These are phyloP conservation scores for Debaryomyces subglobosus DNA, from an alignment of 1,139 yeast species.

Conservation along the genomic window DNA sequence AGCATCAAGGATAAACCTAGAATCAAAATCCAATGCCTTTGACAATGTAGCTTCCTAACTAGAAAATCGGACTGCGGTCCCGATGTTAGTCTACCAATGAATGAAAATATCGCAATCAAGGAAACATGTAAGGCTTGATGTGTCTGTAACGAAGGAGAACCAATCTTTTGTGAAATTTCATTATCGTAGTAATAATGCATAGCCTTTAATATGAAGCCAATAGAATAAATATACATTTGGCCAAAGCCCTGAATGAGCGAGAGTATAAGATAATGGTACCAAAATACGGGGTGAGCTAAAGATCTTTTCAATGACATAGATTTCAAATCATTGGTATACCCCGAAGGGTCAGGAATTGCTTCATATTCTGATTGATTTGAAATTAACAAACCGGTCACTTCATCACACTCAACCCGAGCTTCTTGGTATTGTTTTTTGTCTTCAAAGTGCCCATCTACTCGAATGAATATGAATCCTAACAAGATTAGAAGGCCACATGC, in stretches of 20 bases:
- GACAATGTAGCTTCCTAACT: slow-evolving; percentile 52
- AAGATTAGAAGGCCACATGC: slow-evolving; percentile 29
- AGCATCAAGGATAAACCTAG: slow-evolving; percentile 48
- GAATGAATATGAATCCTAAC: slow-evolving; percentile 33
- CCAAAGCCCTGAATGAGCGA: slow-evolving; percentile 42
- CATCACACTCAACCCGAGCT: slow-evolving; percentile 16
- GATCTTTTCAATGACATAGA: slow-evolving; percentile 21
- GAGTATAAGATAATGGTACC: slow-evolving; percentile 46
- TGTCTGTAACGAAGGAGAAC: slow-evolving; percentile 29
- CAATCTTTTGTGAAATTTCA: slow-evolving; percentile 14
- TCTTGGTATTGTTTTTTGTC: slow-evolving; percentile 10
- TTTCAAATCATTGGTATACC: slow-evolving; percentile 15
- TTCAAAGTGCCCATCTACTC: slow-evolving; percentile 34
- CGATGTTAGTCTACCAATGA: slow-evolving; percentile 65
- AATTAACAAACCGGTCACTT: slow-evolving; percentile 11
- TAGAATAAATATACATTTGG: slow-evolving; percentile 48
- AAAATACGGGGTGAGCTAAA: slow-evolving; percentile 35
- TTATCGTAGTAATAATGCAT: slow-evolving; percentile 31
- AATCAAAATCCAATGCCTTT: slow-evolving; percentile 70
- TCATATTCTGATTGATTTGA: slow-evolving; percentile 6
- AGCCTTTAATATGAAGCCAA: slow-evolving; percentile 62
- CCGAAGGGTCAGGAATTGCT: slow-evolving; percentile 2
- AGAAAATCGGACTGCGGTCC: slow-evolving; percentile 71
- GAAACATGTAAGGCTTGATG: slow-evolving; percentile 76
- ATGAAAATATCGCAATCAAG: slow-evolving; percentile 65